Conservation (phyloP, 352 stramenopile species). For the Pythium insidiosum region DNA sequence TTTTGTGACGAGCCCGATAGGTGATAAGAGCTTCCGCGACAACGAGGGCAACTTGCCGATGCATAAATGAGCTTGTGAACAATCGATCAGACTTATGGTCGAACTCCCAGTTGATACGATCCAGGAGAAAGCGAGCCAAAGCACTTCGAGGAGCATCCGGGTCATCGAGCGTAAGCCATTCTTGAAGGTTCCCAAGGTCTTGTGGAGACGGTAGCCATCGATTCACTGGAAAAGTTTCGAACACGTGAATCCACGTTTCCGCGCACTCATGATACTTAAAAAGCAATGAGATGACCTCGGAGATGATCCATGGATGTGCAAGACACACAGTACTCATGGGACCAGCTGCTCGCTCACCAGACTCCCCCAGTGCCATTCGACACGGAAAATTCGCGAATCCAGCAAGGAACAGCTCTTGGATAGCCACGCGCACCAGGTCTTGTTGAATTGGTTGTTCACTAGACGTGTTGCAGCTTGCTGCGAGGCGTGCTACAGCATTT, state of each 20-base stretch:
- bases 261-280: constrained; percentile 76
- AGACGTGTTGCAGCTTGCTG: constrained; percentile 16
- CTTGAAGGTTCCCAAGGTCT: constrained; percentile 66
- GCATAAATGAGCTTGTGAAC: constrained; percentile 62
- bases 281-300: constrained; percentile 27
- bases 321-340: constrained; percentile 29
- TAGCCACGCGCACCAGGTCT: constrained; percentile 18
- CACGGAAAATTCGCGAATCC: constrained; percentile 14
- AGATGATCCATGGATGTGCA: constrained; percentile 24
- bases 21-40: constrained; percentile 69
- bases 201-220: constrained; percentile 57
- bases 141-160: constrained; percentile 41
- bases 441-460: constrained; percentile 9
- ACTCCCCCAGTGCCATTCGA: constrained; percentile 16
- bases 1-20: constrained; percentile 45
- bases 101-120: constrained; percentile 83
- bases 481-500: constrained; percentile 52
- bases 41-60: constrained; percentile 71
- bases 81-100: constrained; percentile 48
- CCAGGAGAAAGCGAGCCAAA: constrained; percentile 67
- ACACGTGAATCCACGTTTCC: constrained; percentile 74
- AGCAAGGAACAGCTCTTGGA: constrained; percentile 19
- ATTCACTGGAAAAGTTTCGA: constrained; percentile 84
- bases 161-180: constrained; percentile 79
- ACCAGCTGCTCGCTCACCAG: constrained; percentile 17